A percentile compares a stretch with the other conserved stretches of the same genome.
Conservation (phyloP, 2,329 filamentous ascomycete genomes). For the Fusarium sp. region DNA sequence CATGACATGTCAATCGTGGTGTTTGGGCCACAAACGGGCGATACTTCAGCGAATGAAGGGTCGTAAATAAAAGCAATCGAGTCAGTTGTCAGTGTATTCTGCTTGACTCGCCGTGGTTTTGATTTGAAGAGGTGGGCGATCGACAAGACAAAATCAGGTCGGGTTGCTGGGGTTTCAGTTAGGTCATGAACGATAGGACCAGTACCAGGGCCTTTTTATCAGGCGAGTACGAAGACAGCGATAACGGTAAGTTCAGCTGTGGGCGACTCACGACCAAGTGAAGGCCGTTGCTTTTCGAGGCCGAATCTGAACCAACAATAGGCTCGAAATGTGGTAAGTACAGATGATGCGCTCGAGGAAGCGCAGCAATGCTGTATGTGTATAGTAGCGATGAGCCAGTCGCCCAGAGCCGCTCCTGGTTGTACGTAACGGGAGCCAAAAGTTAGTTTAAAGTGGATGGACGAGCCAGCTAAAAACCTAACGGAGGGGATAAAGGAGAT, state of each 20-base stretch:
- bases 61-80: conserved; percentile 7
- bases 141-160: conserved; percentile 28
- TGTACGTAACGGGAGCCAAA: conserved; percentile 37
- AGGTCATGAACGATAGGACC: conserved; percentile 36
- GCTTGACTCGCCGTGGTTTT: conserved; percentile 24
- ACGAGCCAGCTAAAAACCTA: conserved; percentile 17
- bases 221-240: conserved; percentile 25
- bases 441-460: conserved; percentile 27
- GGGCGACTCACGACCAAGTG: conserved; percentile 33
- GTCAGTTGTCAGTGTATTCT: conserved; percentile 13
- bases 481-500: conserved; percentile 3
- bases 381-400: conserved; percentile 37
- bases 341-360: conserved; percentile 36
- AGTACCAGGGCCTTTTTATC: conserved; percentile 27
- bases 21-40: conserved; percentile 42
- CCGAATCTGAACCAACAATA: conserved; percentile 7
- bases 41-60: conserved; percentile 9
- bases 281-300: conserved; percentile 23
- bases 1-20: conserved; percentile 62
- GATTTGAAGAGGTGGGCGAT: conserved; percentile 25
- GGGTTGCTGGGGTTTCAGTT: conserved; percentile 40
- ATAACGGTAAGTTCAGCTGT: conserved; percentile 19
- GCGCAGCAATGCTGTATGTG: conserved; percentile 8
- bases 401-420: conserved; percentile 38
- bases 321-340: conserved; percentile 17